A percentile compares a stretch with the other conserved stretches of the same genome.
These are phyloP conservation scores for Beauveria brongniartii DNA, from an alignment of 2,329 filamentous ascomycete species.

Conservation along the genomic window DNA sequence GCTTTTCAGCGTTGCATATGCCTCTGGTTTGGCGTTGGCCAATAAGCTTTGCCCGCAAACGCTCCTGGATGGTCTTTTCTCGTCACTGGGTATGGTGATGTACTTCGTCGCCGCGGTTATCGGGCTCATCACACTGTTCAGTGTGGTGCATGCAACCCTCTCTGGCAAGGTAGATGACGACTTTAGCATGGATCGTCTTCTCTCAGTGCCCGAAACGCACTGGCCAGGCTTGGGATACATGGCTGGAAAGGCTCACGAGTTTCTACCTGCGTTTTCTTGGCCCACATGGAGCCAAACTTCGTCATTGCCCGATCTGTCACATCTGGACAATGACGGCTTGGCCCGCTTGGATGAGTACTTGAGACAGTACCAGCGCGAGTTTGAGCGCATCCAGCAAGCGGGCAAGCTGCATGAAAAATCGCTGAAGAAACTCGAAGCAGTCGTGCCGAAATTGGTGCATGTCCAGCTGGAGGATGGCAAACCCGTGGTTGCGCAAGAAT, in stretches of 20 bases:
- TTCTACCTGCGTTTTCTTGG: slow-evolving; percentile 8
- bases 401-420: slow-evolving; percentile 28
- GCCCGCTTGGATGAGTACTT: slow-evolving; percentile 18
- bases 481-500: slow-evolving; percentile 47
- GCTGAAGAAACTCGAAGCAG: slow-evolving; percentile 34
- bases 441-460: slow-evolving; percentile 50
- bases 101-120: neutral
- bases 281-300: neutral
- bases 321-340: slow-evolving; percentile 14
- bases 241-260: slow-evolving; percentile 14
- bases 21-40: slow-evolving; percentile 15
- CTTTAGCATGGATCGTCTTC: slow-evolving; percentile 3
- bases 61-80: slow-evolving; percentile 12
- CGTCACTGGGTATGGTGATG: slow-evolving; percentile 3
- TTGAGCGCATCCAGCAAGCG: slow-evolving; percentile 23
- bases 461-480: slow-evolving; percentile 46
- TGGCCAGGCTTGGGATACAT: slow-evolving; percentile 14
- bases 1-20: slow-evolving; percentile 16
- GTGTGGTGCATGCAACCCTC: slow-evolving; percentile 2
- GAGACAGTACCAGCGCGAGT: slow-evolving; percentile 22
- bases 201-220: slow-evolving; percentile 6
- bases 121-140: neutral
- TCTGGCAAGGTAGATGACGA: slow-evolving; percentile 8
- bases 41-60: slow-evolving; percentile 9
- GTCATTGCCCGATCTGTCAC: slow-evolving; percentile 3